These are phyloP conservation scores for Angomonas deanei DNA, from an alignment of 208 protist species.

Conservation along the genomic window DNA sequence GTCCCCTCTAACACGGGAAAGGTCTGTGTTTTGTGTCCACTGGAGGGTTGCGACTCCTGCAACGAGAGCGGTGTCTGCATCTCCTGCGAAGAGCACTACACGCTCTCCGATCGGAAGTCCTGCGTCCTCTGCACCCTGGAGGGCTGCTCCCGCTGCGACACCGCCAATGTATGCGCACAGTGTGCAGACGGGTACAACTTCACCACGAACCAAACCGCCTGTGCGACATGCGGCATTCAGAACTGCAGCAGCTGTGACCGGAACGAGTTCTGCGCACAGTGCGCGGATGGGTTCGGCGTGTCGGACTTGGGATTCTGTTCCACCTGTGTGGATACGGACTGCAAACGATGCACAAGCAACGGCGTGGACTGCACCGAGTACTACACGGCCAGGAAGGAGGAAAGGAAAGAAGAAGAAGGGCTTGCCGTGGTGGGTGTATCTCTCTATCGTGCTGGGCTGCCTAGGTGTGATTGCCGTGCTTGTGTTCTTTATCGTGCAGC, in stretches of 20 bases:
- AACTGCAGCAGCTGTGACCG: neutral
- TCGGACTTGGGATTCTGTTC: neutral
- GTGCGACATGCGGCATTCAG: no score
- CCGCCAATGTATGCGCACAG: no score
- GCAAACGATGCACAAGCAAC: neutral
- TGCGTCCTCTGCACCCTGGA: neutral
- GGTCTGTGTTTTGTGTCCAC: neutral
- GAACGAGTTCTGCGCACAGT: neutral
- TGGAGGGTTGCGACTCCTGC: neutral
- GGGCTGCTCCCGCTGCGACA: no score
- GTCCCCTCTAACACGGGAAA: no score
- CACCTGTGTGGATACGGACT: neutral
- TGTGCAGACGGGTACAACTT: no score
- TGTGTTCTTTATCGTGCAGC: neutral
- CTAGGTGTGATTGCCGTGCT: neutral
- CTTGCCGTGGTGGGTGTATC: neutral
- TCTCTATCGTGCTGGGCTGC: neutral
- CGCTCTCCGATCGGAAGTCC: neutral
- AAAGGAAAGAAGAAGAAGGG: constrained; percentile 1
- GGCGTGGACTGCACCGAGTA: neutral
- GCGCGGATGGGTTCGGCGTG: neutral
- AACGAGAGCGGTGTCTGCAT: neutral
- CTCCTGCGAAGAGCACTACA: neutral
- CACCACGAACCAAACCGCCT: no score
- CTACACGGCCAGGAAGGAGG: neutral